Base-by-base conservation (phyloP, 345 rosid genomes). In the Stellera chamaejasme region DNA sequence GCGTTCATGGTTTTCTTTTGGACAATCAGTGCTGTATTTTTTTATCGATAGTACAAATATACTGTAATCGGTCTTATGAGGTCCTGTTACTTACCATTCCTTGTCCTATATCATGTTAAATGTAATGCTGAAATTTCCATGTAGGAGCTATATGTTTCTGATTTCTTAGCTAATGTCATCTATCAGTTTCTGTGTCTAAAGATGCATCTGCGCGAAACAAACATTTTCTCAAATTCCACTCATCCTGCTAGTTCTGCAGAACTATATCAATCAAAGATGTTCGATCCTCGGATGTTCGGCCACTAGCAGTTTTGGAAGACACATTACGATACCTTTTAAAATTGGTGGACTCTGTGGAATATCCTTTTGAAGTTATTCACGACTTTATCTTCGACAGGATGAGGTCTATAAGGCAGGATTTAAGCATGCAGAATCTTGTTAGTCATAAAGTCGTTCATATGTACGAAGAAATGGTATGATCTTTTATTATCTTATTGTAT, bases 311-410 rank as follows among this genome's bases (percentile, higher is more conserved):
- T 16, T 55, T 92, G 66, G 93, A 79, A 65, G 78, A 81, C 65
- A 85, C 98, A 52, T 60, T 92, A 55, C 79, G 48, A 58, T 84
- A 85, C 66, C 88, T 92, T 66, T 51, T 92, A 59, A 72, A 50
- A 55, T 71, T 92, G 69, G 62, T 81, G 67, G 85, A 88, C 56
- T 76, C 79, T 43, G 52, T 60, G 2, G 83, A 77, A 14, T 80
- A 76, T 57, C 77, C 87, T 51, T 88, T 88, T 69, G 95, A 85
- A 79, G 88, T 74, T 52, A 72, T 85, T 79, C 98, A 88, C 74
- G 98, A 84, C 81, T 92, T 92, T 67, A 57, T 92, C 56, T 92
- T 81, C 75, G 97, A 92, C 68, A 80, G 98, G 80, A 88, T 85
- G 43, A 77, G 98, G 77, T 92, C 98, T 51, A 74, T 92, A 50